Base-by-base conservation (phyloP, 148 eudicot genomes). In the Cornus suecica region DNA sequence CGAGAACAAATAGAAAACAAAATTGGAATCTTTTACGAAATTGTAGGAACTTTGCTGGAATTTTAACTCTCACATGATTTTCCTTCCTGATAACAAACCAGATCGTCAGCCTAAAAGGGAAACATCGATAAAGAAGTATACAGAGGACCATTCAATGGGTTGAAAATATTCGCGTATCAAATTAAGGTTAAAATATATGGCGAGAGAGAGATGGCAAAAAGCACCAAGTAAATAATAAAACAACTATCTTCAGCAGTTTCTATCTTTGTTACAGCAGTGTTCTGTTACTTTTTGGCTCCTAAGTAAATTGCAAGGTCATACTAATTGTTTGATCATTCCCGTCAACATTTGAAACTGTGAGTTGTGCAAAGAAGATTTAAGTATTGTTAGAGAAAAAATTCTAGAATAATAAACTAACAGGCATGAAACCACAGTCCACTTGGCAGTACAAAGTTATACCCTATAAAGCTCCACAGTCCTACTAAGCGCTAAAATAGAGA, bases 201-300 rank as follows among this genome's bases (percentile, higher is more conserved):
- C 22, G 62, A 58, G 62, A 58, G 62, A 58, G 75, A 72, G 75
- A 61, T 54, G 37, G 54, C 37, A 61, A 54, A 58, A 58, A 58
- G n/a, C 24, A 58, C 1, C 2, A 58, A 9, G 76, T 11, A 60
- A 72, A 56, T 10, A 42, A 14, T 8, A 24, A 8, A n/a, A 24
- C 66, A 13, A 3, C 68, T 0, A 41, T 62, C 58, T 69, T 23
- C 58, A 41, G 15, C 26, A 0, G n/a, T 27, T 67, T 34, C 22
- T 25, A 42, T 5, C 26, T 69, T 10, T 8, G 45, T 5, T 6
- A 58, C 54, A 48, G 20, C 42, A 37, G 20, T 20, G 62, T 25
- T n/a, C 15, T 48, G 42, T 52, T 52, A 52, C 1, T 58, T 58
- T 18, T 22, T 18, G 18, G 45, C 29, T 58, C 52, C 51, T 68